Evolutionary conservation across 2,329 filamentous ascomycete species (phyloP).

Genomic region (Macrophomina pseudophaseolina): DNA sequence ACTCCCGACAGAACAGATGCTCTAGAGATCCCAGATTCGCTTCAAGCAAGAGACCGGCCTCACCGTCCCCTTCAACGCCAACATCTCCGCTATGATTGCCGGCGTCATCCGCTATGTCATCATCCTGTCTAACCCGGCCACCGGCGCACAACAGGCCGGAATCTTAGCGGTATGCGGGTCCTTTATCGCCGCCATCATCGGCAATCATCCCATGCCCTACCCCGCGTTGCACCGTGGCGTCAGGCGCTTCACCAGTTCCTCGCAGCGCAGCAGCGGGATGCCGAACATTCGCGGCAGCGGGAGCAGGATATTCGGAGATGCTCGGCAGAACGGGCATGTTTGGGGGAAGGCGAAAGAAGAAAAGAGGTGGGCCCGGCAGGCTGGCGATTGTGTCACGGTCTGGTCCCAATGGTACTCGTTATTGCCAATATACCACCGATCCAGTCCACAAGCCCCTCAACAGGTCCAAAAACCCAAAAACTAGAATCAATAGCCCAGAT

Average conservation of each 20-base stretch:
- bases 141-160: slow-evolving; percentile 48
- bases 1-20: slow-evolving; percentile 44
- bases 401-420: too few species aligned
- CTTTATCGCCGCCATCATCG: slow-evolving; percentile 51
- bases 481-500: too few species aligned
- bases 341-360: background rate
- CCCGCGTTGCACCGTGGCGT: slow-evolving; percentile 29
- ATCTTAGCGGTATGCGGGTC: slow-evolving; percentile 54
- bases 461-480: too few species aligned
- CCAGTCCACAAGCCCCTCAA: too few species aligned
- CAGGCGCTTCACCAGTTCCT: slow-evolving; percentile 34
- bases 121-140: slow-evolving; percentile 50
- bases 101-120: slow-evolving; percentile 60
- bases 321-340: background rate
- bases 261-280: background rate
- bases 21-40: slow-evolving; percentile 57
- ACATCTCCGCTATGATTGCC: slow-evolving; percentile 60
- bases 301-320: background rate
- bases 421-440: too few species aligned
- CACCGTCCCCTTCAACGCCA: slow-evolving; percentile 61
- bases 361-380: too few species aligned
- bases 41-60: slow-evolving; percentile 59
- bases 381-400: too few species aligned
- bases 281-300: background rate
- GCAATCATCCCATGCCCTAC: slow-evolving; percentile 52